Evolutionary conservation across 2,329 filamentous ascomycete species (phyloP).

Genomic region (Byssothecium circinans): DNA sequence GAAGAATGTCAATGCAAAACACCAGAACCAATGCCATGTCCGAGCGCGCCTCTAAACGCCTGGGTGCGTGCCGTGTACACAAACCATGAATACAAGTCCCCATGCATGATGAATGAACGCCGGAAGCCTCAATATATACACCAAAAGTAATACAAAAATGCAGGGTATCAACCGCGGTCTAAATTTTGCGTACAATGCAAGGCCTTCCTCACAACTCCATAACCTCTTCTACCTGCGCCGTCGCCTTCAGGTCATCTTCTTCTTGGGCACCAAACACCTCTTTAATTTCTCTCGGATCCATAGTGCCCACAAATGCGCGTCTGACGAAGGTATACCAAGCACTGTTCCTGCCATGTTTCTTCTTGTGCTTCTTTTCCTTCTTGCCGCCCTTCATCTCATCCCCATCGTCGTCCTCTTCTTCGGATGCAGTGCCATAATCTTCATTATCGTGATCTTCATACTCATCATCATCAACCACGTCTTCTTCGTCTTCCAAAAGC

Average conservation of each 20-base stretch:
- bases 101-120: too few species aligned
- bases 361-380: constrained; percentile 43
- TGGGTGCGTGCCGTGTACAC: too few species aligned
- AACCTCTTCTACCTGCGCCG: constrained; percentile 7
- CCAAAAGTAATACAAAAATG: too few species aligned
- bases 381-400: background rate
- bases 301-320: constrained; percentile 77
- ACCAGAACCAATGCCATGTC: too few species aligned
- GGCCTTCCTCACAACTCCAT: constrained; percentile 16
- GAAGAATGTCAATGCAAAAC: too few species aligned
- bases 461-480: background rate
- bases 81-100: too few species aligned
- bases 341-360: constrained; percentile 58
- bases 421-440: background rate
- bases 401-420: background rate
- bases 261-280: constrained; percentile 34
- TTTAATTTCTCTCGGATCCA: constrained; percentile 65
- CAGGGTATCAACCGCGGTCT: too few species aligned
- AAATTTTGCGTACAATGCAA: too few species aligned
- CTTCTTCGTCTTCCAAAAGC: constrained; percentile 1
- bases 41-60: too few species aligned
- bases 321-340: constrained; percentile 76
- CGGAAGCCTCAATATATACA: too few species aligned
- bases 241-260: background rate
- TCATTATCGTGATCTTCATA: background rate